Evolutionary conservation across 2,329 filamentous ascomycete species (phyloP).

Genomic region (Fusarium luffae): DNA sequence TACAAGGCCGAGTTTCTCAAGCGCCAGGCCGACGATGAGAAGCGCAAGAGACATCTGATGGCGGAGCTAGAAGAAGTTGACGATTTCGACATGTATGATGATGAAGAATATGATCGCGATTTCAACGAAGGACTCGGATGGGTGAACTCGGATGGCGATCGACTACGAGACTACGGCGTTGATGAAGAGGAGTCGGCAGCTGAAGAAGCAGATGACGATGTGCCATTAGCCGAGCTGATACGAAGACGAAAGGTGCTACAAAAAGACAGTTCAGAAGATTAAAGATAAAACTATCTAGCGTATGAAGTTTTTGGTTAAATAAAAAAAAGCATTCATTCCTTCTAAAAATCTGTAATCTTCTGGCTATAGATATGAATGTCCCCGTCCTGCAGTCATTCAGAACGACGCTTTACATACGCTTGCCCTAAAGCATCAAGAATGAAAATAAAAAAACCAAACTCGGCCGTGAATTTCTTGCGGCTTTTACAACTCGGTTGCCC

Average conservation of each 20-base stretch:
- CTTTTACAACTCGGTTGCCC: slow-evolving; percentile 43
- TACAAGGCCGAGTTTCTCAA: slow-evolving; percentile 61
- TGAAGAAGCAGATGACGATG: slow-evolving; percentile 61
- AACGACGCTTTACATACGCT: slow-evolving; percentile 19
- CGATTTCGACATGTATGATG: slow-evolving; percentile 67
- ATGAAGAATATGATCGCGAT: slow-evolving; percentile 63
- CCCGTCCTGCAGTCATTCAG: slow-evolving; percentile 13
- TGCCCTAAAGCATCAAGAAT: slow-evolving; percentile 40
- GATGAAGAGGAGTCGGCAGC: slow-evolving; percentile 72
- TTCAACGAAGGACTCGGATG: slow-evolving; percentile 62
- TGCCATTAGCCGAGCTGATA: slow-evolving; percentile 77
- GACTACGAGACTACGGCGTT: slow-evolving; percentile 80
- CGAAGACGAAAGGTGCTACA: slow-evolving; percentile 60
- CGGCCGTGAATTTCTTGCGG: slow-evolving; percentile 35
- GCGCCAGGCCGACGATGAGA: slow-evolving; percentile 61
- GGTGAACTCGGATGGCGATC: slow-evolving; percentile 80
- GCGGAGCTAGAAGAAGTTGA: slow-evolving; percentile 65
- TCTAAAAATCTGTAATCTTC: slow-evolving; percentile 31
- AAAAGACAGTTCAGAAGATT: slow-evolving; percentile 49
- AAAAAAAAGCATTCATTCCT: slow-evolving; percentile 24
- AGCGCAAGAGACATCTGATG: slow-evolving; percentile 55
- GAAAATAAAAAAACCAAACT: slow-evolving; percentile 34
- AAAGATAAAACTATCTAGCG: slow-evolving; percentile 38
- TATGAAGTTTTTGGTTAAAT: slow-evolving; percentile 15
- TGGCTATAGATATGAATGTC: slow-evolving; percentile 28